Evolutionary conservation across 345 rosid genomes (phyloP).

Genomic region (Noccaea bulbosa): DNA sequence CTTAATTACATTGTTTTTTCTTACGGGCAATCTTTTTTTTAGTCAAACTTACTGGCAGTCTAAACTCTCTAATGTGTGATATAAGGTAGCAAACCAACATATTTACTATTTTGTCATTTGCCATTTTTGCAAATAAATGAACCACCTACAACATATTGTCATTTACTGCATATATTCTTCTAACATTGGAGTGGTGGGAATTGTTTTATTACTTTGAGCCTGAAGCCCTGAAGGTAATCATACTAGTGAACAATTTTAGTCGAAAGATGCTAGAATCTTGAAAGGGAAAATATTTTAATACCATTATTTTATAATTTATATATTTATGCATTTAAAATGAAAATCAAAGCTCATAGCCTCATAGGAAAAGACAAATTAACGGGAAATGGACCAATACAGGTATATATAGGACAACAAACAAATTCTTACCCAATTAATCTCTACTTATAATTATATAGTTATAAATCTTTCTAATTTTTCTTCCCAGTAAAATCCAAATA

Average conservation of each 20-base stretch:
- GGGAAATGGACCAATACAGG: conserved; percentile 3
- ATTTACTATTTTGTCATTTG: too few species aligned
- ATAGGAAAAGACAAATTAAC: not conserved
- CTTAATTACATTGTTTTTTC: too few species aligned
- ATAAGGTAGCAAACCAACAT: too few species aligned
- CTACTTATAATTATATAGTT: not conserved
- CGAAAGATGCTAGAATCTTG: conserved; percentile 5
- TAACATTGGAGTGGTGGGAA: not conserved
- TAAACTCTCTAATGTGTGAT: too few species aligned
- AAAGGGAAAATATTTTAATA: not conserved
- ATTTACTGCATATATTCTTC: too few species aligned
- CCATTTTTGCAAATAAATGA: too few species aligned
- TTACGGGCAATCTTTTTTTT: too few species aligned
- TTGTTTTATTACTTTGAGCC: not conserved
- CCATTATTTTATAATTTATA: not conserved
- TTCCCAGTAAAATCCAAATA: conserved; percentile 16
- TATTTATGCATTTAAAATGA: not conserved
- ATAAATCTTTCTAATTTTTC: conserved; percentile 1
- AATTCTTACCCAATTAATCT: not conserved
- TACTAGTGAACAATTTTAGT: conserved; percentile 8
- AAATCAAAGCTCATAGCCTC: conserved; percentile 11
- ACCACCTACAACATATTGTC: too few species aligned
- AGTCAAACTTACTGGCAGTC: too few species aligned
- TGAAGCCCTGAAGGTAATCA: not conserved
- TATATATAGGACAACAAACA: not conserved